Percentiles rank a stretch among this genome's conserved stretches.
phyloP scores from a whole-genome alignment of 805 yeast genomes.

The Zygoascus tannicola region DNA sequence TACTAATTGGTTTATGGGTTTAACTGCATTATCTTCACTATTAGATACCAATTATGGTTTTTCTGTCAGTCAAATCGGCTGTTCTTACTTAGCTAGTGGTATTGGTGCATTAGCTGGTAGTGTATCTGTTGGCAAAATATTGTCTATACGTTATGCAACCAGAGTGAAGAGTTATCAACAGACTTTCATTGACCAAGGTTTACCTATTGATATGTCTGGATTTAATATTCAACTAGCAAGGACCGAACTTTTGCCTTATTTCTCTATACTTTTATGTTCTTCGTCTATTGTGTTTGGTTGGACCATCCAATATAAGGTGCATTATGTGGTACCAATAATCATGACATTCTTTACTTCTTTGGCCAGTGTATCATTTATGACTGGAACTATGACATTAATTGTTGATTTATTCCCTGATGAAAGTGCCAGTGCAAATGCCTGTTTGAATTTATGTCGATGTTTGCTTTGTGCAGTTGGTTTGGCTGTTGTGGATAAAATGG shows the following conservation, averaged over 20 bases:
- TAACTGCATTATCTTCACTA: conserved; percentile 45
- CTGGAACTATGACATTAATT: conserved; percentile 48
- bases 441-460: conserved; percentile 66
- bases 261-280: conserved; percentile 34
- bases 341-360: conserved; percentile 48
- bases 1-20: conserved; percentile 59
- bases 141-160: conserved; percentile 43
- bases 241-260: conserved; percentile 37
- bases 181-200: conserved; percentile 3
- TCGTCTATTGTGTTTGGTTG: conserved; percentile 58
- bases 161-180: conserved; percentile 10
- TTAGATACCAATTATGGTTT: conserved; percentile 43
- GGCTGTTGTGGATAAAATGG: conserved; percentile 59
- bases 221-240: conserved; percentile 52
- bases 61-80: conserved; percentile 50
- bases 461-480: conserved; percentile 60
- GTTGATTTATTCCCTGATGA: conserved; percentile 68
- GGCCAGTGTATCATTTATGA: conserved; percentile 49
- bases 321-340: conserved; percentile 48
- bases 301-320: conserved; percentile 46
- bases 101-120: conserved; percentile 56
- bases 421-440: conserved; percentile 66
- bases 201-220: conserved; percentile 28
- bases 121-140: conserved; percentile 43
- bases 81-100: conserved; percentile 70